A percentile compares a stretch with the other conserved stretches of the same genome.
Conservation (phyloP, 139 green algal genomes). For the Coelastrella sp. region DNA sequence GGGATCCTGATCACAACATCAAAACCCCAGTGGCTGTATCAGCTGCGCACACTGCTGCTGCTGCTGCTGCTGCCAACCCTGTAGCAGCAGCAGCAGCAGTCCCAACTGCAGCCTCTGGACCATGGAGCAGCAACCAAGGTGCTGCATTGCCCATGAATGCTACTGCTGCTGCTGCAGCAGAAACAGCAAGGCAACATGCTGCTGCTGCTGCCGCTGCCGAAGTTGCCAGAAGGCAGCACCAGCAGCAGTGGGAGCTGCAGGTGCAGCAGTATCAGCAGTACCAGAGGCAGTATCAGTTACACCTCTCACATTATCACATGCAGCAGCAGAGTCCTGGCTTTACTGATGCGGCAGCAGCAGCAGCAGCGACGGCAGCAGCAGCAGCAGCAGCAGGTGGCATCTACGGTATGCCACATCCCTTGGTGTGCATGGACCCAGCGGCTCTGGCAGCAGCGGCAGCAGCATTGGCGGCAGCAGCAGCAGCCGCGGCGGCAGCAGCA, state of each 20-base stretch:
- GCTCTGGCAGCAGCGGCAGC: constrained; percentile 42
- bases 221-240: background rate
- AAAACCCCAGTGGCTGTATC: background rate
- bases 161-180: background rate
- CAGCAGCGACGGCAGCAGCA: constrained; percentile 15
- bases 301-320: background rate
- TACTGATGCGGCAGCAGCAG: constrained; percentile 44
- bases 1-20: constrained; percentile 16
- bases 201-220: background rate
- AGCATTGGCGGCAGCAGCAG: constrained; percentile 36
- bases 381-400: constrained; percentile 7
- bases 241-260: constrained; percentile 20
- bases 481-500: constrained; percentile 29
- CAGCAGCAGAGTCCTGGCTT: too few relatives aligned
- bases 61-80: background rate
- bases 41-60: background rate
- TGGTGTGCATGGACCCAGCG: background rate
- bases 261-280: constrained; percentile 39
- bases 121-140: background rate
- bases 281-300: constrained; percentile 11
- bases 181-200: background rate
- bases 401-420: background rate
- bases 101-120: too few relatives aligned
- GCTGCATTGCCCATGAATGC: background rate
- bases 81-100: constrained; percentile 17